These are phyloP conservation scores for Gracilaria vermiculophylla DNA, from an alignment of 23 red algal genomes.

Conservation along the genomic window DNA sequence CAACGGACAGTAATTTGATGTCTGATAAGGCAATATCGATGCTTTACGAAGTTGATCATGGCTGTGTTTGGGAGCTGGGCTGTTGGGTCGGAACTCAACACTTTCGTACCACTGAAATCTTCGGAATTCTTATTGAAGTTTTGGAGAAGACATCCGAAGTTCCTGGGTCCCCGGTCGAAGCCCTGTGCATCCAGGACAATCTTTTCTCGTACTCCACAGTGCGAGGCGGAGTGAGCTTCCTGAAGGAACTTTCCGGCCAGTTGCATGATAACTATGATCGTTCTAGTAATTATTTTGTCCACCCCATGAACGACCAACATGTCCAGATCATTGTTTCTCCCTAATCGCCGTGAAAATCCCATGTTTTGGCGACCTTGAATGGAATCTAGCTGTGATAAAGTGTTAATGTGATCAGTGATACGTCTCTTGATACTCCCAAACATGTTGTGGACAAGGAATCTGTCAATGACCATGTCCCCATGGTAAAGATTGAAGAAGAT, in stretches of 20 bases:
- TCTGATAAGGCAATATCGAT: conserved; percentile 17
- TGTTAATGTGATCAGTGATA: not conserved
- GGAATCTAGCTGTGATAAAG: not conserved
- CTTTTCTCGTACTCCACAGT: conserved; percentile 1
- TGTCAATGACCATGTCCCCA: too few relatives aligned
- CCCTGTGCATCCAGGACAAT: conserved; percentile 30
- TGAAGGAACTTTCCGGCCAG: conserved; percentile 31
- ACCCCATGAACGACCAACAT: conserved; percentile 9
- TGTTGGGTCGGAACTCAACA: conserved; percentile 30
- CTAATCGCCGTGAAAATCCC: not conserved
- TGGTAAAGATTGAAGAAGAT: too few relatives aligned
- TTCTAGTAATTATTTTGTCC: conserved; percentile 17
- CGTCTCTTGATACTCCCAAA: not conserved
- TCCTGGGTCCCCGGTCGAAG: conserved; percentile 1
- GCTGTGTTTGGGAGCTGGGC: conserved; percentile 29
- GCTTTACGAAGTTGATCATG: not conserved
- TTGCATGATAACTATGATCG: conserved; percentile 9
- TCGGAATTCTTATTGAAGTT: conserved; percentile 27
- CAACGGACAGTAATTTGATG: not conserved
- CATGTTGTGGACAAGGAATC: not conserved
- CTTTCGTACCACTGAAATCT: not conserved
- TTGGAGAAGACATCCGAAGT: not conserved
- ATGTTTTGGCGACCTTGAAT: not conserved
- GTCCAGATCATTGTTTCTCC: conserved; percentile 30
- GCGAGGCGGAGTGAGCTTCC: not conserved